phyloP scores from a whole-genome alignment of 2,329 filamentous ascomycete species.

The Chaetomium globosum region DNA sequence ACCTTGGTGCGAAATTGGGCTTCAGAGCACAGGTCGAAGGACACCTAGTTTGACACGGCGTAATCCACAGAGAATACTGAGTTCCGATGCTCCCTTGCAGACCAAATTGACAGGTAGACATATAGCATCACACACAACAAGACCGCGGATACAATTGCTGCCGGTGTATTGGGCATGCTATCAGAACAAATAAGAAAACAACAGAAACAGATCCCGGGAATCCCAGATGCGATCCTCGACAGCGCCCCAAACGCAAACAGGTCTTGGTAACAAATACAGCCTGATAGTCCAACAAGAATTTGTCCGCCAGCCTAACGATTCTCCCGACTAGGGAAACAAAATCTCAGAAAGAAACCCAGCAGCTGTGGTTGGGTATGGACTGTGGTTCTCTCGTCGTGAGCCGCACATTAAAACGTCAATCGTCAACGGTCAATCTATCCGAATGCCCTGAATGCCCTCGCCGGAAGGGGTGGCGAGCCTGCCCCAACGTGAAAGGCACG shows the following conservation, averaged over 20 bases:
- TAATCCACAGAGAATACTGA: not conserved
- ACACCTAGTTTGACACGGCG: not conserved
- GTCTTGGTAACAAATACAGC: constrained; percentile 17
- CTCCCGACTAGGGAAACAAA: not conserved
- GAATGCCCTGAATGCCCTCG: not conserved
- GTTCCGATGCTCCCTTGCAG: too few relatives aligned
- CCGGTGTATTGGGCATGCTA: constrained; percentile 16
- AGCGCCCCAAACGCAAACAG: constrained; percentile 8
- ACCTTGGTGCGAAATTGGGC: not conserved
- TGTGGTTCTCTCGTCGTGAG: not conserved
- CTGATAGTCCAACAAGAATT: constrained; percentile 20
- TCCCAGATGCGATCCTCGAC: constrained; percentile 6
- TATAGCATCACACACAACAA: not conserved
- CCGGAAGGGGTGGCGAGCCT: not conserved
- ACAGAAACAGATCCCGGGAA: not conserved
- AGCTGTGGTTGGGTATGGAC: not conserved
- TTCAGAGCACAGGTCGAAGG: not conserved
- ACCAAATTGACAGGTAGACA: not conserved
- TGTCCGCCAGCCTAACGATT: constrained; percentile 2
- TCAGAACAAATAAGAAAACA: constrained; percentile 8
- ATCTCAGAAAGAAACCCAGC: not conserved
- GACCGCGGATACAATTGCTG: not conserved
- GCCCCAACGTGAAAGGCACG: not conserved
- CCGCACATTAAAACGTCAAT: constrained; percentile 16
- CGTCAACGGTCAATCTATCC: constrained; percentile 5